A percentile compares a stretch with the other conserved stretches of the same genome.
Evolutionary conservation across 1,284 basidiomycete genomes (phyloP).

Genomic region (Somion occarium): DNA sequence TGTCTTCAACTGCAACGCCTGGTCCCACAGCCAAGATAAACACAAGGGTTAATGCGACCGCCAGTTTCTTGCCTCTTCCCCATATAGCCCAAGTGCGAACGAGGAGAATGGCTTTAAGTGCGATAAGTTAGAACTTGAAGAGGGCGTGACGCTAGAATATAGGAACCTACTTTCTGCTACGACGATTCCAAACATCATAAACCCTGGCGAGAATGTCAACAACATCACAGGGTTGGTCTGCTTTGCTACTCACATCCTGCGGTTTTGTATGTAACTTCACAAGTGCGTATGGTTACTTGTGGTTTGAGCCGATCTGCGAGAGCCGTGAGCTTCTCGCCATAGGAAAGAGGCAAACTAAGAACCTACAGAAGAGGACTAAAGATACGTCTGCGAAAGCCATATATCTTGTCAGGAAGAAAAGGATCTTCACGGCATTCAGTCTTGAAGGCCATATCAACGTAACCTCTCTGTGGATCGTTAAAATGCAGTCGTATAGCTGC

Average conservation of each 20-base stretch:
- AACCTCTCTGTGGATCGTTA: slow-evolving; percentile 2
- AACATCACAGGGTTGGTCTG: background rate
- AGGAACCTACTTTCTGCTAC: slow-evolving; percentile 7
- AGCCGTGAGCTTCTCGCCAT: background rate
- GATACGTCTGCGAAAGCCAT: slow-evolving; percentile 8
- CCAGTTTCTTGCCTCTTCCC: background rate
- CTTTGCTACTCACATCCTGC: slow-evolving; percentile 3
- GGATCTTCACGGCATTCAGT: slow-evolving; percentile 5
- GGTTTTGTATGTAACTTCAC: slow-evolving; percentile 1
- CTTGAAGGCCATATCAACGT: slow-evolving; percentile 8
- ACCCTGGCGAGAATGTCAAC: background rate
- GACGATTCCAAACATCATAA: slow-evolving; percentile 5
- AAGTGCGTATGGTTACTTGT: background rate
- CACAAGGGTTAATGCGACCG: background rate
- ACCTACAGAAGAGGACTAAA: slow-evolving; percentile 8
- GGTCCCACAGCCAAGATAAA: background rate
- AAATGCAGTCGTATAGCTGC: slow-evolving; percentile 9
- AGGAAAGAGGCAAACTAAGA: background rate
- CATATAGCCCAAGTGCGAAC: slow-evolving; percentile 8
- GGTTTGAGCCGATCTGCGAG: slow-evolving; percentile 6
- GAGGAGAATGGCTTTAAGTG: slow-evolving; percentile 3
- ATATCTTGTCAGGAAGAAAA: slow-evolving; percentile 11
- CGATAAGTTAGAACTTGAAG: background rate
- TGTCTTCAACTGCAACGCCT: background rate
- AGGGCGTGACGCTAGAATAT: background rate